A percentile compares a stretch with the other conserved stretches of the same genome.
Evolutionary conservation across 495 filamentous ascomycete genomes (phyloP).

Genomic region (Penicillium soppii): DNA sequence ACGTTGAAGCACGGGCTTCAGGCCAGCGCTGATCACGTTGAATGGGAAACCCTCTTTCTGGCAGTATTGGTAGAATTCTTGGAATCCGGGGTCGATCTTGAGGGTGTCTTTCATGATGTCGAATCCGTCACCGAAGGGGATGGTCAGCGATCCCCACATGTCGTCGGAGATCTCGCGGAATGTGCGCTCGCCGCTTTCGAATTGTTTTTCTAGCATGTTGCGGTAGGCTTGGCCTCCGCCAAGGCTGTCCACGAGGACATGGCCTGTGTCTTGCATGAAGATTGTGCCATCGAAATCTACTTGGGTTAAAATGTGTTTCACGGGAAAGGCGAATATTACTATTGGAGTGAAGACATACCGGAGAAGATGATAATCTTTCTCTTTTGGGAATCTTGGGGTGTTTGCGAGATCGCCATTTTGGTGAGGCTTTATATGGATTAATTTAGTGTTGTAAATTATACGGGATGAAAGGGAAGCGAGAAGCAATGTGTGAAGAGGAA

Average conservation of each 20-base stretch:
- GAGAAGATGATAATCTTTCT: constrained; percentile 35
- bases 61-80: constrained; percentile 66
- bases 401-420: constrained; percentile 21
- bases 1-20: constrained; percentile 63
- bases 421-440: neutral
- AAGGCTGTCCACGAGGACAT: constrained; percentile 67
- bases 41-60: constrained; percentile 64
- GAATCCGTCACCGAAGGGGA: constrained; percentile 75
- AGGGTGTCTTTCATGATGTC: constrained; percentile 63
- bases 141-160: constrained; percentile 69
- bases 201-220: constrained; percentile 61
- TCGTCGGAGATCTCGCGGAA: constrained; percentile 76
- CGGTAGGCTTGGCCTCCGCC: constrained; percentile 61
- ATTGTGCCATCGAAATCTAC: constrained; percentile 77
- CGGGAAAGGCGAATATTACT: neutral
- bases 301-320: constrained; percentile 2
- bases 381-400: constrained; percentile 13
- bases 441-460: neutral
- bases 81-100: constrained; percentile 66
- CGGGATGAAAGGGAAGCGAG: neutral
- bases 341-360: constrained; percentile 15
- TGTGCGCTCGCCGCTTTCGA: constrained; percentile 64
- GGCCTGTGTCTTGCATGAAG: constrained; percentile 77
- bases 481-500: neutral
- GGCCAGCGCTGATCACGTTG: constrained; percentile 70